phyloP scores from a whole-genome alignment of 208 protist species.

The Sergeia podlipaevii region DNA sequence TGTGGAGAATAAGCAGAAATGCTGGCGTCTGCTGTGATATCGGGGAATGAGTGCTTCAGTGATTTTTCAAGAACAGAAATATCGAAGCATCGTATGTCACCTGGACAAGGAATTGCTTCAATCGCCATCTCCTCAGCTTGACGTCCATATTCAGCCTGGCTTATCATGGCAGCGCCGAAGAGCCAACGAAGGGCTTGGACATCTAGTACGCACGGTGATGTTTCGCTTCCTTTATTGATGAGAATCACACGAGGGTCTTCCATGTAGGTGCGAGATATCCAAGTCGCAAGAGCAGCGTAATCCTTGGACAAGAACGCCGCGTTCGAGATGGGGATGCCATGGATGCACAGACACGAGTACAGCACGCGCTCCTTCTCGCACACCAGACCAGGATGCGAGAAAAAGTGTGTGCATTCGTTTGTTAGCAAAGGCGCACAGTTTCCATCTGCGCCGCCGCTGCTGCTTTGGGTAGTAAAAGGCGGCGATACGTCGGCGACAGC shows the following conservation, averaged over 20 bases:
- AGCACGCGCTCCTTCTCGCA: constrained; percentile 4
- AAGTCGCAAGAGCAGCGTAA: constrained; percentile 17
- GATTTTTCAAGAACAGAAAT: constrained; percentile 19
- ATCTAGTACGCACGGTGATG: constrained; percentile 31
- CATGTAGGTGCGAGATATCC: constrained; percentile 18
- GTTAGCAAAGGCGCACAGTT: no score
- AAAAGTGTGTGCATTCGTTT: no score
- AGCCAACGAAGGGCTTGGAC: constrained; percentile 53
- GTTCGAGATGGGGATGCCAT: constrained; percentile 38
- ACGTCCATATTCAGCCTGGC: not conserved
- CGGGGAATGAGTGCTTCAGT: constrained; percentile 2
- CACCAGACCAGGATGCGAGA: constrained; percentile 28
- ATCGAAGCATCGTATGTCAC: constrained; percentile 43
- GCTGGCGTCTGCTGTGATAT: not conserved
- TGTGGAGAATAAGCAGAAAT: not conserved
- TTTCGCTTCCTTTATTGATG: constrained; percentile 39
- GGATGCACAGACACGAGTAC: constrained; percentile 17
- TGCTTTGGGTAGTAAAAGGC: not conserved
- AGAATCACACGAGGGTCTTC: constrained; percentile 32
- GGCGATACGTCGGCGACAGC: not conserved
- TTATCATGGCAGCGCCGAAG: constrained; percentile 26
- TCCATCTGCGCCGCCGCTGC: not conserved
- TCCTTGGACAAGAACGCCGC: constrained; percentile 37
- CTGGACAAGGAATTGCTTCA: constrained; percentile 14
- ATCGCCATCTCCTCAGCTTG: constrained; percentile 2